Evolutionary conservation across 2,329 filamentous ascomycete species (phyloP).

Genomic region (Pseudofabraea citricarpa): DNA sequence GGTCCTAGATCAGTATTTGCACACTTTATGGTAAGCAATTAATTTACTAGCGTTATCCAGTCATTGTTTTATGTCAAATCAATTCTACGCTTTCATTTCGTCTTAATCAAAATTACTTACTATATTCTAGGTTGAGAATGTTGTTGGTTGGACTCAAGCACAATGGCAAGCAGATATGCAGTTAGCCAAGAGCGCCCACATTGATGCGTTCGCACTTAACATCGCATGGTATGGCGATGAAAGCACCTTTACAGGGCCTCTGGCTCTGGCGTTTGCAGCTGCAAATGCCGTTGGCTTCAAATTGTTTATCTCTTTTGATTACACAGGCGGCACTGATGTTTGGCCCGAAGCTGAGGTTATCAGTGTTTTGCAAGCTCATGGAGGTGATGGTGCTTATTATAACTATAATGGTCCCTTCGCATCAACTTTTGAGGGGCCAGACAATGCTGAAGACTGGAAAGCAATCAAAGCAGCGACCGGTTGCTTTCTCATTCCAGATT

Average conservation of each 20-base stretch:
- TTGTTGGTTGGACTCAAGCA: constrained; percentile 8
- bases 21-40: constrained; percentile 25
- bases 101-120: neutral
- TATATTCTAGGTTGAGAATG: constrained; percentile 23
- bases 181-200: constrained; percentile 29
- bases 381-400: too few relatives aligned
- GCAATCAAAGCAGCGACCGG: constrained; percentile 28
- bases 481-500: constrained; percentile 39
- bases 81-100: too few relatives aligned
- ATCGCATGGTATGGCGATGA: constrained; percentile 17
- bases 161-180: constrained; percentile 30
- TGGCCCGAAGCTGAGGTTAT: too few relatives aligned
- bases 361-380: too few relatives aligned
- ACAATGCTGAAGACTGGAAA: constrained; percentile 34
- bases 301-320: too few relatives aligned
- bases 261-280: constrained; percentile 27
- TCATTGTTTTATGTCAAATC: too few relatives aligned
- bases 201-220: constrained; percentile 37
- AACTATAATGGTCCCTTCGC: constrained; percentile 33
- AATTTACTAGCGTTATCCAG: too few relatives aligned
- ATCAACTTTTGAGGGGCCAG: constrained; percentile 43
- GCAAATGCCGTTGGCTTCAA: too few relatives aligned
- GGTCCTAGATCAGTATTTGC: too few relatives aligned
- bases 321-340: too few relatives aligned
- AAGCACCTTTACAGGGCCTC: constrained; percentile 25